Base-by-base conservation (phyloP, 2,329 filamentous ascomycete species). In the Capronia epimyces region DNA sequence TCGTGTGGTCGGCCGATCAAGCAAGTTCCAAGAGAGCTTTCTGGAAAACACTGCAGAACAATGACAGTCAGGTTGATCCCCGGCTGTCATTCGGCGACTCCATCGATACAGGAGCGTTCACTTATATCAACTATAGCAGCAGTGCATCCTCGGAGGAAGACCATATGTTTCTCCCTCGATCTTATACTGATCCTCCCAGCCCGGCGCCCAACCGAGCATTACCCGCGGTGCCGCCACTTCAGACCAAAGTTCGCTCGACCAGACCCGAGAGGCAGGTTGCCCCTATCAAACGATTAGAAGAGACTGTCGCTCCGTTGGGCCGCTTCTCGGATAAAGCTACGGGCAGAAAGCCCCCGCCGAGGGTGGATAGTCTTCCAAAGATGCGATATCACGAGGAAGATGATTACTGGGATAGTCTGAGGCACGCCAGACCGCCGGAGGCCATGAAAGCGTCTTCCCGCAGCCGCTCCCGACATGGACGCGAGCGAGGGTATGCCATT, bases 51-150 rank as follows among this genome's bases (percentile, higher is more conserved):
- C 46, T 46, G 52, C 44, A 58, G 40, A 46, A 52, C 7, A 59
- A 59, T 16, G 56, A 54, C 48, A 56, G 53, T 37, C 44, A 56
- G 29, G 53, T 55, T 9, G 53, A 59, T 22, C 50, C 48, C 3
- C 49, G 46, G 15, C 49, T 54, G 8, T 54, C 55, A 10, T 54
- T 50, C 27, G 50, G 45, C 2, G 49, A 50, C 13, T 52, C 48
- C 12, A 41, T 53, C 34, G 56, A 59, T 37, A 47, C 44, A 0
- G 50, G 50, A 13, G 50, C 52, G 16, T 56, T 59, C 43, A 56
- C 56, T 7, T 59, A 54, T 40, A 20, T 59, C 21, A 54, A 56
- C 34, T 54, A 59, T 34, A 59, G 56, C 50, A 56, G 53, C 25
- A 55, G 53, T 34, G 48, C 56, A 3, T 56, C 53, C 1, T 56